phyloP scores from a whole-genome alignment of 2,329 filamentous ascomycete genomes.

The Mariannaea elegans region DNA sequence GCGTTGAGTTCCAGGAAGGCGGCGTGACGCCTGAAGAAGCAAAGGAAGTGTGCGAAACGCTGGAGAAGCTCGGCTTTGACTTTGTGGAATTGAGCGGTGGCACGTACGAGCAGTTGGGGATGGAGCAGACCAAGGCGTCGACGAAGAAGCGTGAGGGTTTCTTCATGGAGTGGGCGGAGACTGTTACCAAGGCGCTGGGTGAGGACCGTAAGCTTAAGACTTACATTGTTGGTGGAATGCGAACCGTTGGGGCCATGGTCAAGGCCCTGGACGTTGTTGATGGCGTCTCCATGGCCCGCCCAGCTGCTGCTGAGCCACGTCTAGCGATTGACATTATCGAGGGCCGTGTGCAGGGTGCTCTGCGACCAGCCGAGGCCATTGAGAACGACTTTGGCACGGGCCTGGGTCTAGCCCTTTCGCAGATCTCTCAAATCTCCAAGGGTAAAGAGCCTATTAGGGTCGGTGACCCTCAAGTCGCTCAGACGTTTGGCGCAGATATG shows the following conservation, averaged over 20 bases:
- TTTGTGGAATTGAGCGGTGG: slow-evolving; percentile 69
- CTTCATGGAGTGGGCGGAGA: slow-evolving; percentile 67
- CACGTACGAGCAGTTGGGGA: slow-evolving; percentile 63
- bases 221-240: slow-evolving; percentile 67
- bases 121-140: slow-evolving; percentile 60
- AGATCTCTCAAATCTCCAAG: slow-evolving; percentile 29
- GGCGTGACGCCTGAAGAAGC: slow-evolving; percentile 62
- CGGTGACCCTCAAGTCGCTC: slow-evolving; percentile 30
- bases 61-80: slow-evolving; percentile 60
- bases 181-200: slow-evolving; percentile 50
- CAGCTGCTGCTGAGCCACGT: slow-evolving; percentile 45
- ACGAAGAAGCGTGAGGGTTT: slow-evolving; percentile 65
- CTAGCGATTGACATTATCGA: slow-evolving; percentile 42
- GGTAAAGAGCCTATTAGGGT: slow-evolving; percentile 41
- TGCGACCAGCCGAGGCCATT: slow-evolving; percentile 19
- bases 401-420: slow-evolving; percentile 20
- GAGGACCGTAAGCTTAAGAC: slow-evolving; percentile 56
- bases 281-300: slow-evolving; percentile 63
- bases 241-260: slow-evolving; percentile 65
- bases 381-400: slow-evolving; percentile 27
- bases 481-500: slow-evolving; percentile 36
- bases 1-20: slow-evolving; percentile 62
- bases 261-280: slow-evolving; percentile 64
- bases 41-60: slow-evolving; percentile 53
- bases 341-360: slow-evolving; percentile 29